Base-by-base conservation (phyloP, 1,284 basidiomycete species). In the Coniophora puteana region DNA sequence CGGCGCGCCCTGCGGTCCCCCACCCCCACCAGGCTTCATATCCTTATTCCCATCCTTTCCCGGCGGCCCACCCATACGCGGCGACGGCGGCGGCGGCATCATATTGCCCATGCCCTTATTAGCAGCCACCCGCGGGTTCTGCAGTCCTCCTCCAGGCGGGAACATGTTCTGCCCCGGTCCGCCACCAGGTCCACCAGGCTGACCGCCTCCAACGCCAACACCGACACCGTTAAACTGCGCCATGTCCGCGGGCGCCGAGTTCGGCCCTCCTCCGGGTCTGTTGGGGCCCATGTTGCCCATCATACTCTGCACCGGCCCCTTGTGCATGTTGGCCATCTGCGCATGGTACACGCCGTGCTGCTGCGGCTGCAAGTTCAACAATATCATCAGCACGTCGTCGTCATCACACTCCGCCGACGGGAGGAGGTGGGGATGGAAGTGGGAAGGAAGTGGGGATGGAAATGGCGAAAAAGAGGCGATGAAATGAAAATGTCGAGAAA, bases 11-110 rank as follows among this genome's bases (percentile, higher is more conserved):
- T 51, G 49, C 5, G 55, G 44, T 28, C 56, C 43, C 36, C 36
- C 43, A 12, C 44, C 31, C 35, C 52, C 43, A n/a, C 49, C 41
- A 5, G 38, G 39, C 33, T 60, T 52, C 13, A 51, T 52, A 32
- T 68, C 61, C 29, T 57, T 58, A 37, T 55, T 43, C 18, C 66
- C 62, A 40, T 74, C 73, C 48, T 74, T 74, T n/a, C n/a, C n/a
- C 13, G 63, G 43, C 11, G 62, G 59, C 3, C 65, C 67, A 12
- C 58, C 58, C 29, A 71, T 67, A 4, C 58, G 65, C 27, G 76
- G 73, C 1, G 78, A 78, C 4, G 76, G 73, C 24, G 67, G 77
- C 1, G 79, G 78, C 21, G 69, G 70, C 54, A 71, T 69, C 60
- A 69, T 66, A 49, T 61, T 62, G 25, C 56, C 55, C 60, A 65